A percentile compares a stretch with the other conserved stretches of the same genome.
Evolutionary conservation across 371 early-diverging fungal genomes (phyloP).

Genomic region (Mortierella polycephala): DNA sequence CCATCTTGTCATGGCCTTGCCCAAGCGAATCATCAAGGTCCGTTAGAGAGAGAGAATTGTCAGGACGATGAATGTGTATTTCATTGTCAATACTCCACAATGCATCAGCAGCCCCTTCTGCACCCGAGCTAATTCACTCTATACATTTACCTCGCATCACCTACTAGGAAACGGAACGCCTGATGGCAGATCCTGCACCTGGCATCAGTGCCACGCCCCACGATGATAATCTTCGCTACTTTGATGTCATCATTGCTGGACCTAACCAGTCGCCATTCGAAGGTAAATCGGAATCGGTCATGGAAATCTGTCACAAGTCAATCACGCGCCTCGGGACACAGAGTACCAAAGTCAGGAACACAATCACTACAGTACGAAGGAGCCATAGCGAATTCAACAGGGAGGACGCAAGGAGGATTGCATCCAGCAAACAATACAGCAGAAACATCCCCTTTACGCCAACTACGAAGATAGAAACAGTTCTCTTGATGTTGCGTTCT

Average conservation of each 20-base stretch:
- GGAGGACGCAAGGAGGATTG: too few species aligned
- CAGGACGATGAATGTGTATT: too few species aligned
- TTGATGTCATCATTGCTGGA: slow-evolving; percentile 97
- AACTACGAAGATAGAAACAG: too few species aligned
- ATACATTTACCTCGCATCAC: background rate
- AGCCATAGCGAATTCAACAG: background rate
- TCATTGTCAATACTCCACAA: too few species aligned
- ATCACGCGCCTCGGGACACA: background rate
- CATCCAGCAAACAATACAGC: background rate
- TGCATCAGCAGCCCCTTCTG: too few species aligned
- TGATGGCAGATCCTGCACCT: slow-evolving; percentile 95
- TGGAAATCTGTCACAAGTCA: background rate
- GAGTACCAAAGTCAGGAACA: too few species aligned
- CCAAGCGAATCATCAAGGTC: slow-evolving; percentile 87
- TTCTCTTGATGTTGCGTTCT: background rate
- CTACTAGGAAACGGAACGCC: slow-evolving; percentile 94
- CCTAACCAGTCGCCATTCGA: slow-evolving; percentile 98
- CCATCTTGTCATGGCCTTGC: slow-evolving; percentile 64
- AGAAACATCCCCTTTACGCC: background rate
- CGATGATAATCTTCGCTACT: slow-evolving; percentile 96
- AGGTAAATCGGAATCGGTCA: slow-evolving; percentile 67
- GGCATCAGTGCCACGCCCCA: slow-evolving; percentile 93
- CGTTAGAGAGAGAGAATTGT: background rate
- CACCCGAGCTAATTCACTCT: background rate
- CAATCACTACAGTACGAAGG: background rate